Percentiles rank a stretch among this genome's conserved stretches.
Evolutionary conservation across 768 basidiomycete genomes (phyloP).

Genomic region (Ramaria sp.): DNA sequence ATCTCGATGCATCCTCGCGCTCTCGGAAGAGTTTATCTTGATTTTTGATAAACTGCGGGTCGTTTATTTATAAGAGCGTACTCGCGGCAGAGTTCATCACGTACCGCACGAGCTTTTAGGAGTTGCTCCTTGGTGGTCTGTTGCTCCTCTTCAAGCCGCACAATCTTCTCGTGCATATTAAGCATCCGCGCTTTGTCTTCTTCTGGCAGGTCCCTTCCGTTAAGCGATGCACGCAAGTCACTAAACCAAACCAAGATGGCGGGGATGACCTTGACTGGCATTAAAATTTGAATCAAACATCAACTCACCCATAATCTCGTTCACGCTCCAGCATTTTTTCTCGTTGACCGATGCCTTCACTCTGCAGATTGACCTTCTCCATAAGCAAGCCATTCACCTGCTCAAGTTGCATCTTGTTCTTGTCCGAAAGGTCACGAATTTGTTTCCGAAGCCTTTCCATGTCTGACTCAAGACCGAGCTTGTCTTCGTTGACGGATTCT

Average conservation of each 20-base stretch:
- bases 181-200: constrained; percentile 70
- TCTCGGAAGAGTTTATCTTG: constrained; percentile 87
- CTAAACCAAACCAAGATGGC: constrained; percentile 25
- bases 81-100: constrained; percentile 9
- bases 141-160: constrained; percentile 55
- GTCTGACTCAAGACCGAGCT: constrained; percentile 61
- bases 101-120: constrained; percentile 64
- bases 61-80: not conserved
- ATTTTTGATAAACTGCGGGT: constrained; percentile 72
- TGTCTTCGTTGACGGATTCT: constrained; percentile 85
- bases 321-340: constrained; percentile 83
- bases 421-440: constrained; percentile 64
- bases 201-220: constrained; percentile 72
- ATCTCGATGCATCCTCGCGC: constrained; percentile 48
- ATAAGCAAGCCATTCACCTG: constrained; percentile 76
- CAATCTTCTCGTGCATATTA: constrained; percentile 67
- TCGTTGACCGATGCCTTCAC: constrained; percentile 80
- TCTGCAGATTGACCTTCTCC: constrained; percentile 87
- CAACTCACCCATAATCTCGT: constrained; percentile 65
- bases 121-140: constrained; percentile 71
- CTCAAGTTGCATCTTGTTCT: constrained; percentile 85
- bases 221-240: constrained; percentile 65
- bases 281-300: not conserved
- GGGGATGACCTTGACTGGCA: not conserved
- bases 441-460: constrained; percentile 51